These are phyloP conservation scores for Dryadomyces quercus-mongolicae DNA, from an alignment of 2,329 filamentous ascomycete species.

Conservation along the genomic window DNA sequence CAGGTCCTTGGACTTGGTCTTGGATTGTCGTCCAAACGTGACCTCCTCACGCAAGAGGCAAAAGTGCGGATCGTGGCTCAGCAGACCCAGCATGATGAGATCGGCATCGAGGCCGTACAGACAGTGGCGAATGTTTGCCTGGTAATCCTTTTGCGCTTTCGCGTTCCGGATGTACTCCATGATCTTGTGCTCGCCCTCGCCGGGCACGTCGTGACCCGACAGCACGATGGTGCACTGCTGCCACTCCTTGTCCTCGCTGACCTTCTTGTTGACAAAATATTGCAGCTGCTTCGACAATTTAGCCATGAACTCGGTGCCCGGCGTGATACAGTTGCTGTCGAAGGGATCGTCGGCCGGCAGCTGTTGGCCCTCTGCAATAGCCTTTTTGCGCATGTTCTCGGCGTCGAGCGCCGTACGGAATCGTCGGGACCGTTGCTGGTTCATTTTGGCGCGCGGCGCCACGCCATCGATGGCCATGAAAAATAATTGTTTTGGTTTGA, in stretches of 20 bases:
- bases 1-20: conserved; percentile 86
- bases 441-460: conserved; percentile 97
- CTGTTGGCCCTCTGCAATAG: conserved; percentile 75
- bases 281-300: conserved; percentile 87
- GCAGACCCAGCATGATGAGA: conserved; percentile 92
- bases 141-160: conserved; percentile 87
- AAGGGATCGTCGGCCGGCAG: conserved; percentile 93
- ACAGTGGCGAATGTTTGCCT: conserved; percentile 89
- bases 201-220: conserved; percentile 93
- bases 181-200: conserved; percentile 98
- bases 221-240: conserved; percentile 92
- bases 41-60: conserved; percentile 95
- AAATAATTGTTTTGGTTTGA: conserved; percentile 95
- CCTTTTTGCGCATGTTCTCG: conserved; percentile 84
- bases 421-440: conserved; percentile 89
- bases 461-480: conserved; percentile 99
- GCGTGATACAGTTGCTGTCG: conserved; percentile 98
- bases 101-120: conserved; percentile 95
- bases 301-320: conserved; percentile 94
- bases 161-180: conserved; percentile 99
- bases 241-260: conserved; percentile 95
- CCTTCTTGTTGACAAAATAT: conserved; percentile 98
- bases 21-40: conserved; percentile 81
- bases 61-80: conserved; percentile 97
- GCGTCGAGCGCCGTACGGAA: conserved; percentile 90